Base-by-base conservation (phyloP, 805 yeast genomes). In the Metschnikowia arizonensis region DNA sequence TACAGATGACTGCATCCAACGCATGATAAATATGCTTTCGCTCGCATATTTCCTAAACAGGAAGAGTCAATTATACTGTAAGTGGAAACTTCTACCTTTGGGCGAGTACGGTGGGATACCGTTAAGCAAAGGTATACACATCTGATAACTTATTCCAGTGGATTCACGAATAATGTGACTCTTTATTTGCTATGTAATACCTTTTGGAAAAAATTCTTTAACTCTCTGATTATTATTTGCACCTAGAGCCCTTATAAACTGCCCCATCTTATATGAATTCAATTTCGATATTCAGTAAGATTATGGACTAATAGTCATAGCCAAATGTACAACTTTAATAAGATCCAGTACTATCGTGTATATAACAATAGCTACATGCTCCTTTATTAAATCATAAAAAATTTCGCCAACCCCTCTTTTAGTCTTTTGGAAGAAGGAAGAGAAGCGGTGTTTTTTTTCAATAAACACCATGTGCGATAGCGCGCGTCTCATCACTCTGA, bases 21-120 rank as follows among this genome's bases (percentile, higher is more conserved):
- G 10, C 7, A 34, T n/a, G n/a, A 19, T 34, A 14, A 34, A 23
- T 9, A 26, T 37, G 33, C 33, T 18, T 29, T 24, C 19, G 29
- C 40, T 28, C 40, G 18, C 40, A 29, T 14, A 28, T 28, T 37
- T 26, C 40, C 40, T 11, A 28, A 37, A 26, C n/a, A 37, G 40
- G 40, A 26, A 37, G 24, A 12, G 18, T 12, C 28, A 7, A 18
- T 9, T 37, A 36, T 28, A 28, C 33, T 18, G 26, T 18, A 37
- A 28, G 15, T n/a, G 25, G 40, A 37, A 37, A 28, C 17, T 26
- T 37, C 40, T 32, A 26, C 18, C 24, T 5, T 12, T 17, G 10
- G 33, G 33, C 31, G n/a, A 29, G 14, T 29, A 29, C 14, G 9
- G 31, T 12, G 9, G 8, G 14, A 29, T 9, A n/a, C 17, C 17